Percentiles rank a stretch among this genome's conserved stretches.
phyloP scores from a whole-genome alignment of 2,329 filamentous ascomycete genomes.

The Penicillium psychrosexuale region DNA sequence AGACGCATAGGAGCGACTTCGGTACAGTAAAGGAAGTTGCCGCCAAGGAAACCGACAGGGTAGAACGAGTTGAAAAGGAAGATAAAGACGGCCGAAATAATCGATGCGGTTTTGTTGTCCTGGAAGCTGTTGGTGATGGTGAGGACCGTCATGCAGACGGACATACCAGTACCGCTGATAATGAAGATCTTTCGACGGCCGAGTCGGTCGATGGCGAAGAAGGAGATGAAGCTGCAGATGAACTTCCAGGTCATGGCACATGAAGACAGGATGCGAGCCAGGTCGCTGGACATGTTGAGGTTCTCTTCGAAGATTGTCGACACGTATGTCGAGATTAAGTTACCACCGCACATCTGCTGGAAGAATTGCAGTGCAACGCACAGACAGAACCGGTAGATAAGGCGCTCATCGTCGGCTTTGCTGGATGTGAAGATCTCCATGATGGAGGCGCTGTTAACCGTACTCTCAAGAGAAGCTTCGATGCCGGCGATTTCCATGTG shows the following conservation, averaged over 20 bases:
- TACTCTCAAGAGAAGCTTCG: conserved; percentile 49
- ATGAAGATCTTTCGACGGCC: conserved; percentile 55
- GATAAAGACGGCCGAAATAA: conserved; percentile 21
- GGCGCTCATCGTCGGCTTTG: conserved; percentile 43
- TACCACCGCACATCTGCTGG: conserved; percentile 26
- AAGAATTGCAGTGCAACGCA: conserved; percentile 21
- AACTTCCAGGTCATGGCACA: conserved; percentile 58
- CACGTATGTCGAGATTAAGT: conserved; percentile 22
- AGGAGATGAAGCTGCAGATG: conserved; percentile 50
- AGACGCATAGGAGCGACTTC: conserved; percentile 25
- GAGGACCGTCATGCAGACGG: conserved; percentile 54
- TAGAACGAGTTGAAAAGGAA: conserved; percentile 26
- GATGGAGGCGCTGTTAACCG: conserved; percentile 45
- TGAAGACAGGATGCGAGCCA: conserved; percentile 41
- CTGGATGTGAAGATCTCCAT: conserved; percentile 53
- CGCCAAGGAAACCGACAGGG: conserved; percentile 22
- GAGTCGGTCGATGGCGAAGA: conserved; percentile 53
- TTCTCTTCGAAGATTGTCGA: conserved; percentile 24
- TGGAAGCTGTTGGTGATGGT: conserved; percentile 38
- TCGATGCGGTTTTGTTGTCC: conserved; percentile 14
- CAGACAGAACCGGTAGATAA: conserved; percentile 21
- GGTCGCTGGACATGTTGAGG: conserved; percentile 20
- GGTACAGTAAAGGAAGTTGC: conserved; percentile 26
- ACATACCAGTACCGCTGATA: conserved; percentile 53
- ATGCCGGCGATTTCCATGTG: conserved; percentile 47